Percentiles rank a stretch among this genome's conserved stretches.
Evolutionary conservation across 148 eudicot genomes (phyloP).

Genomic region (Rhododendron henanense): DNA sequence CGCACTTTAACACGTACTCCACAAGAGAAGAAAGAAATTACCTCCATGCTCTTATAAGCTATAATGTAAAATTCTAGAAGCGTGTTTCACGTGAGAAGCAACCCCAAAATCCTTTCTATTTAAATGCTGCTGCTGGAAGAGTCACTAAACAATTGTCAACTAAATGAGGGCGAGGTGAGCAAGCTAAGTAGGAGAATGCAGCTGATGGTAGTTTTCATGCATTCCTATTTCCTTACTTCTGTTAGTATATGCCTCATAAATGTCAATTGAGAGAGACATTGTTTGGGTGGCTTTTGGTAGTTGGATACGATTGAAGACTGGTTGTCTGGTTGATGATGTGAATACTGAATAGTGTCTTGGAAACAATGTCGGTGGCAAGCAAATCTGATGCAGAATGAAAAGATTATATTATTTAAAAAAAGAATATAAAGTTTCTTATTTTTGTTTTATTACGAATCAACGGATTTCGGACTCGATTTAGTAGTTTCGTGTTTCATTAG

Average conservation of each 20-base stretch:
- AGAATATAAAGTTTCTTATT: too few species aligned
- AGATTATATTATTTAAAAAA: too few species aligned
- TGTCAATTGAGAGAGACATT: not conserved
- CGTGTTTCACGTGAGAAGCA: not conserved
- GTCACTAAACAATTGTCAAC: not conserved
- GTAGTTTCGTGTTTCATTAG: too few species aligned
- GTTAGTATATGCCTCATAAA: not conserved
- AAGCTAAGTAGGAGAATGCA: not conserved
- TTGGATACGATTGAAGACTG: not conserved
- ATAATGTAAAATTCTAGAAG: not conserved
- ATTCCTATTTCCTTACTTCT: not conserved
- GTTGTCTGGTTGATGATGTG: not conserved
- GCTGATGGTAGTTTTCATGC: not conserved
- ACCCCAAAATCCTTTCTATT: not conserved
- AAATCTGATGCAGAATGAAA: too few species aligned
- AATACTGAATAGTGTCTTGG: not conserved
- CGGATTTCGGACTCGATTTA: too few species aligned
- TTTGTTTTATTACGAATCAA: too few species aligned
- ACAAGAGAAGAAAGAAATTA: not conserved
- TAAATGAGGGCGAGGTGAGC: not conserved
- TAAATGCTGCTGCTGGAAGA: not conserved
- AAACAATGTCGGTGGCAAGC: not conserved
- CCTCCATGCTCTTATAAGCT: not conserved
- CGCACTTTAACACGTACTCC: not conserved
- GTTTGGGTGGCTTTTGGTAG: not conserved